A percentile compares a stretch with the other conserved stretches of the same genome.
phyloP scores from a whole-genome alignment of 805 yeast species.

The Naumovozyma castellii region DNA sequence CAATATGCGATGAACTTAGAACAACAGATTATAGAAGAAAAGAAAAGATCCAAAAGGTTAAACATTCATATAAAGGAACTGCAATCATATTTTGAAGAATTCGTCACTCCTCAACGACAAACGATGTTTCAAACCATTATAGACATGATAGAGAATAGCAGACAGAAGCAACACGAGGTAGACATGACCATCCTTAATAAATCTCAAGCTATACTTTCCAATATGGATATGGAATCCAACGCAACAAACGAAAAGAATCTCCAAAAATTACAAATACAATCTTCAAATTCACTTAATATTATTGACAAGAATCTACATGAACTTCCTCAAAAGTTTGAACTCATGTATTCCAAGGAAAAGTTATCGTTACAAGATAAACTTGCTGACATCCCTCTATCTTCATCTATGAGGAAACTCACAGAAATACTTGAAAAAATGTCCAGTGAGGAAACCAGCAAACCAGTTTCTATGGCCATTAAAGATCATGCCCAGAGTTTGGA shows the following conservation, averaged over 20 bases:
- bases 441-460: neutral
- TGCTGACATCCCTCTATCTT: neutral
- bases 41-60: constrained; percentile 3
- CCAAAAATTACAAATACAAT: neutral
- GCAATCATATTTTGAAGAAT: constrained; percentile 7
- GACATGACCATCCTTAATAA: constrained; percentile 4
- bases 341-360: neutral
- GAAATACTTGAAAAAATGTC: neutral
- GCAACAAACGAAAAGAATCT: neutral
- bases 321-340: neutral
- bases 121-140: constrained; percentile 4
- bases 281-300: neutral
- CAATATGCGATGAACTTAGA: constrained; percentile 5
- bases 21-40: constrained; percentile 7
- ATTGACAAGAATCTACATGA: neutral
- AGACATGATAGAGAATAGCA: constrained; percentile 5
- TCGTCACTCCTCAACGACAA: constrained; percentile 8
- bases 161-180: constrained; percentile 6
- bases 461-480: neutral
- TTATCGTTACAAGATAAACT: neutral
- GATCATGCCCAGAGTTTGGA: neutral
- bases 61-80: constrained; percentile 6
- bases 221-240: neutral
- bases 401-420: neutral
- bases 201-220: constrained; percentile 1